These are phyloP conservation scores for Lagenaria siceraria DNA, from an alignment of 306 rosid species.

Conservation along the genomic window DNA sequence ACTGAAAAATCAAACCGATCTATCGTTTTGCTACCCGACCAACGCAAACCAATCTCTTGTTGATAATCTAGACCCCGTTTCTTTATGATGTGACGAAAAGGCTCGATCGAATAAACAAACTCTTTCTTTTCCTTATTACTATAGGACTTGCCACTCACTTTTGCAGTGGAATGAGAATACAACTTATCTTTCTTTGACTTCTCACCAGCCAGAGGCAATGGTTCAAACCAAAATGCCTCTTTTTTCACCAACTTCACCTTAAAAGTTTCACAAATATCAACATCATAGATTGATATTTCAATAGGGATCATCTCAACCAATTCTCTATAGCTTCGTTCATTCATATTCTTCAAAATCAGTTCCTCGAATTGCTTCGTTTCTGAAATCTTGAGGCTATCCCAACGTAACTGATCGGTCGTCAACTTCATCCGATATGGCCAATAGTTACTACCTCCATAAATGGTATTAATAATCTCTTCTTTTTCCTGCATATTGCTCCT, in stretches of 20 bases:
- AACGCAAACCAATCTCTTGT: slow-evolving; percentile 40
- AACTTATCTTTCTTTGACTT: slow-evolving; percentile 1
- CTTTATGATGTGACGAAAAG: slow-evolving; percentile 24
- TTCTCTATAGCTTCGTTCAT: slow-evolving; percentile 18
- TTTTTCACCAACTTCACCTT: slow-evolving; percentile 31
- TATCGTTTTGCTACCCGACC: slow-evolving; percentile 8
- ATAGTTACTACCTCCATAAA: neutral
- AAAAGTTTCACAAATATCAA: slow-evolving; percentile 35
- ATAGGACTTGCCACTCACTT: neutral
- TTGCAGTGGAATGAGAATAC: neutral
- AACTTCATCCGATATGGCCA: slow-evolving; percentile 44
- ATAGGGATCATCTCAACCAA: slow-evolving; percentile 33
- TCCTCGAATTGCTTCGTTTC: slow-evolving; percentile 35
- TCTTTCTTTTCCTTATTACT: slow-evolving; percentile 21
- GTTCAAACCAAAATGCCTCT: slow-evolving; percentile 40
- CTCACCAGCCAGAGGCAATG: slow-evolving; percentile 23
- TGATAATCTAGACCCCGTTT: slow-evolving; percentile 26
- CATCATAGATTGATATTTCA: slow-evolving; percentile 28
- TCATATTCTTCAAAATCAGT: slow-evolving; percentile 21
- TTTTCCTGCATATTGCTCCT: neutral
- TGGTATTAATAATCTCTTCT: neutral
- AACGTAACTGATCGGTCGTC: slow-evolving; percentile 14
- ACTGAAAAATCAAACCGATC: slow-evolving; percentile 29
- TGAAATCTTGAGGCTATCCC: slow-evolving; percentile 37
- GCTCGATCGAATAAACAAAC: slow-evolving; percentile 36